Base-by-base conservation (phyloP, 108 stramenopile genomes). In the Aureococcus anophagefferens region DNA sequence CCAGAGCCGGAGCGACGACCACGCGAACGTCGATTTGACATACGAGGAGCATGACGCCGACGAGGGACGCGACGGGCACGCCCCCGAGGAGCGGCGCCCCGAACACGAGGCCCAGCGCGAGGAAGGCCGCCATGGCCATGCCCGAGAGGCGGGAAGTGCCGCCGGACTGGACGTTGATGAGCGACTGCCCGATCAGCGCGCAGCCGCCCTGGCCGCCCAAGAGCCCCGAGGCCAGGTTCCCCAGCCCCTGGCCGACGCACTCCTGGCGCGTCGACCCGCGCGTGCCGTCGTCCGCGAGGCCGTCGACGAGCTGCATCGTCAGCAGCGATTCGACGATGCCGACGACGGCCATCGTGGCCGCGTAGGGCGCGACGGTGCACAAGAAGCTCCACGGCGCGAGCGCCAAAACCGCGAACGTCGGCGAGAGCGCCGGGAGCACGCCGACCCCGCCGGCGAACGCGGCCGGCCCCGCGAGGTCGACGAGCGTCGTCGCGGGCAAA, bases 131-230 rank as follows among this genome's bases (percentile, higher is more conserved):
- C 86, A 88, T 87, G 67, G 86, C 81, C 77, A 92, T 89, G 33
- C 89, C 91, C 25, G 83, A 85, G 4, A 74, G 51, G 29, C 67
- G 33, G 16, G 30, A 33, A 4, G 40, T 33, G 16, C 89, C 91
- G n/a, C 89, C 91, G 72, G 78, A 77, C 72, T 89, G 79, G 16
- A 88, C 86, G 73, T 88, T 90, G 63, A 92, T 90, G 18, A 92
- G 76, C 62, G 83, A 83, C 70, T 92, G 89, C 21, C 91, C 91
- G n/a, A 92, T 76, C 7, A 89, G 78, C 16, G 87, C 91, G 63
- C 89, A 89, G n/a, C 89, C 89, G 21, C 88, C 91, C 69, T 90
- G 89, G 13, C 91, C 89, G 37, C 88, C 87, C 0, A 83, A 83
- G 15, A 92, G 67, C 21, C 89, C 91, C 16, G 74, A 64, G 51